Evolutionary conservation across 331 rosid genomes (phyloP).

Genomic region (Quercus phellos): DNA sequence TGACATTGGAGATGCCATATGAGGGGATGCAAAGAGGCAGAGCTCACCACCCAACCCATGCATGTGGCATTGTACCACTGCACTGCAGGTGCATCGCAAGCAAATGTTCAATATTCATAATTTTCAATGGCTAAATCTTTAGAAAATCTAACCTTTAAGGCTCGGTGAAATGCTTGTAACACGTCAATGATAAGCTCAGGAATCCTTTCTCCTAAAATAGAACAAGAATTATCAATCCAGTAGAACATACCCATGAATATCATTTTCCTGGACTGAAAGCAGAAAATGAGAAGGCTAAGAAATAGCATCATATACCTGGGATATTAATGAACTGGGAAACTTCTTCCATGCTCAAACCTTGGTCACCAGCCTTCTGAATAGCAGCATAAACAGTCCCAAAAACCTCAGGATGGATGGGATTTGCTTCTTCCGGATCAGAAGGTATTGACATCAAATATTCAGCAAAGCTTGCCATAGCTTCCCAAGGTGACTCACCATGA

Average conservation of each 20-base stretch:
- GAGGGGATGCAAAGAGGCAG: background rate
- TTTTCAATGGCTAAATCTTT: background rate
- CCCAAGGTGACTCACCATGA: constrained; percentile 58
- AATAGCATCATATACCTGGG: constrained; percentile 52
- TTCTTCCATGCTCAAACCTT: constrained; percentile 79
- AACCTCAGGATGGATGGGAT: constrained; percentile 48
- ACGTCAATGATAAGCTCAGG: constrained; percentile 57
- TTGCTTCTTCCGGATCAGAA: constrained; percentile 39
- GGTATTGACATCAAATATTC: constrained; percentile 31
- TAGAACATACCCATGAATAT: constrained; percentile 1
- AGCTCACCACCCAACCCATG: background rate
- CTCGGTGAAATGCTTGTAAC: constrained; percentile 69
- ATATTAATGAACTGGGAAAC: constrained; percentile 50
- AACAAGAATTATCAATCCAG: constrained; percentile 17
- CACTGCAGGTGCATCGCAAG: constrained; percentile 4
- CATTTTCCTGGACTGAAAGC: constrained; percentile 8
- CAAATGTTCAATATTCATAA: constrained; percentile 5
- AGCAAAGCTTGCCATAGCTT: constrained; percentile 69
- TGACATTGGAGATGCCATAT: background rate
- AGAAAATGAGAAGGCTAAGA: background rate
- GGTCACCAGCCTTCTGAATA: constrained; percentile 83
- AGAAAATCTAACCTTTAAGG: constrained; percentile 57
- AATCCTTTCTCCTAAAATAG: constrained; percentile 52
- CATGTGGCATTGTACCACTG: background rate
- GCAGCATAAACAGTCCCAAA: constrained; percentile 61